Percentiles rank a stretch among this genome's conserved stretches.
phyloP scores from a whole-genome alignment of 2,329 filamentous ascomycete genomes.

The Apiospora hydei region DNA sequence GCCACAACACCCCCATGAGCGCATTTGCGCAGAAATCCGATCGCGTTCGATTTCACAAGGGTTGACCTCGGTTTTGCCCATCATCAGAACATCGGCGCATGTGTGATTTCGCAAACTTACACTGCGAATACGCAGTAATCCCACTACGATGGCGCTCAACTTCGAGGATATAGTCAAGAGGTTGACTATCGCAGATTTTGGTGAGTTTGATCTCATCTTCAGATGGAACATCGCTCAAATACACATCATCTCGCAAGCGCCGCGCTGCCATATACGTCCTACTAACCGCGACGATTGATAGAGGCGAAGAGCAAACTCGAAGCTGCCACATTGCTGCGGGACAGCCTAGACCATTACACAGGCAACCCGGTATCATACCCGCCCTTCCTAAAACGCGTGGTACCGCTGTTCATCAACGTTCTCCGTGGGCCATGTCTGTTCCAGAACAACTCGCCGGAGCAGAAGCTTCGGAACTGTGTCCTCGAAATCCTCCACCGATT shows the following conservation, averaged over 20 bases:
- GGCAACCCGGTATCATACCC: slow-evolving; percentile 74
- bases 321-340: slow-evolving; percentile 84
- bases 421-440: slow-evolving; percentile 89
- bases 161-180: slow-evolving; percentile 71
- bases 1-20: slow-evolving; percentile 6
- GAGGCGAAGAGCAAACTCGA: slow-evolving; percentile 84
- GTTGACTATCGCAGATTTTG: slow-evolving; percentile 62
- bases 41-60: background rate
- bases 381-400: slow-evolving; percentile 83
- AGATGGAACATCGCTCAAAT: background rate
- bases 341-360: slow-evolving; percentile 91
- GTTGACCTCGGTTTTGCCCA: slow-evolving; percentile 31
- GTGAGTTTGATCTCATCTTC: slow-evolving; percentile 47
- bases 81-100: slow-evolving; percentile 33
- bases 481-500: slow-evolving; percentile 94
- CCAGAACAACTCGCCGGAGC: slow-evolving; percentile 87
- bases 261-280: slow-evolving; percentile 27
- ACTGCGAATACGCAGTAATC: slow-evolving; percentile 45
- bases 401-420: slow-evolving; percentile 88
- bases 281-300: slow-evolving; percentile 45
- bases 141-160: slow-evolving; percentile 65
- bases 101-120: slow-evolving; percentile 26
- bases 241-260: background rate
- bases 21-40: background rate
- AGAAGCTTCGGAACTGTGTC: slow-evolving; percentile 92